Evolutionary conservation across 345 rosid species (phyloP).

Genomic region (Eucalyptus marginata): DNA sequence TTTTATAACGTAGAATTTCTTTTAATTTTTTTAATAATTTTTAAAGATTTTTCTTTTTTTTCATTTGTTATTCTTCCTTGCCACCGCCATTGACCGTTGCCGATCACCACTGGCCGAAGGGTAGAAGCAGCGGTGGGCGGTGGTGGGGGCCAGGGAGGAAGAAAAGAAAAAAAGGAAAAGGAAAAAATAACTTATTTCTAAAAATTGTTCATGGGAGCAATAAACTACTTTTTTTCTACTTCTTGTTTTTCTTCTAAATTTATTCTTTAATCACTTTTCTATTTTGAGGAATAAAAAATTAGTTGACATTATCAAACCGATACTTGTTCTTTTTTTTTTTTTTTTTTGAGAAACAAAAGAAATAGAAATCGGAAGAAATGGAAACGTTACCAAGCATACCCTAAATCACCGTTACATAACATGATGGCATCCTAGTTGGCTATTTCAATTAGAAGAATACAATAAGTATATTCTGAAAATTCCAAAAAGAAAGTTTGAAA

Average conservation of each 20-base stretch:
- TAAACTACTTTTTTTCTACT: too few relatives aligned
- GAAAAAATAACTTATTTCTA: too few relatives aligned
- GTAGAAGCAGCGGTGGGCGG: rapidly evolving
- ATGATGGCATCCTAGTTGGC: background rate
- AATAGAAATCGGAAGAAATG: rapidly evolving
- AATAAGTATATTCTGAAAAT: background rate
- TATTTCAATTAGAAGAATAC: background rate
- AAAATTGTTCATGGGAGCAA: rapidly evolving
- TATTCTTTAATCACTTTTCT: rapidly evolving
- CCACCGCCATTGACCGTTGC: rapidly evolving
- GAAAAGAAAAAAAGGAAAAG: too few relatives aligned
- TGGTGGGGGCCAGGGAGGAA: rapidly evolving
- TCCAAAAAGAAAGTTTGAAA: background rate
- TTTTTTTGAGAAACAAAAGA: rapidly evolving
- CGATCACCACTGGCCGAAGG: rapidly evolving
- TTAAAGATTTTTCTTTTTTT: too few relatives aligned
- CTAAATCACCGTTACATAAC: background rate
- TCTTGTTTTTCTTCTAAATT: rapidly evolving
- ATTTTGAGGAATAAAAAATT: rapidly evolving
- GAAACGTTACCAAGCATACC: rapidly evolving
- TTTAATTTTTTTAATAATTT: too few relatives aligned
- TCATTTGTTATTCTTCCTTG: too few relatives aligned
- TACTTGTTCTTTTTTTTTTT: too few relatives aligned
- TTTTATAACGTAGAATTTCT: too few relatives aligned
- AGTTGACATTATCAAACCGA: too few relatives aligned